Percentiles rank a stretch among this genome's conserved stretches.
Evolutionary conservation across 495 filamentous ascomycete genomes (phyloP).

Genomic region (Tuber borchii): DNA sequence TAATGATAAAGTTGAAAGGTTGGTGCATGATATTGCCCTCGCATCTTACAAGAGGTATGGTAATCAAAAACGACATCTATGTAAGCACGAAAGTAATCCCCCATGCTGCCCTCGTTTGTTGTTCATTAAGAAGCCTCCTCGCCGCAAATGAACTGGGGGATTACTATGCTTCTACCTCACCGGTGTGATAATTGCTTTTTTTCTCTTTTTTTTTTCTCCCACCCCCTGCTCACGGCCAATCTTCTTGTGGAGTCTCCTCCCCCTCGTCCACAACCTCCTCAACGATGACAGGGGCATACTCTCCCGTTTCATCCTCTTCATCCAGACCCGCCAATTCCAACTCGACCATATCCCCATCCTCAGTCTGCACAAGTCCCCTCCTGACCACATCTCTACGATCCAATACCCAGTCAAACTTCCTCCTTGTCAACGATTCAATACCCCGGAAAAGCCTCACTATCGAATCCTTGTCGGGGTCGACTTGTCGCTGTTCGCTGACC

Average conservation of each 20-base stretch:
- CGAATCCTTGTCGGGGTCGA: constrained; percentile 46
- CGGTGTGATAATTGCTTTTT: neutral
- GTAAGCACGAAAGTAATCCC: neutral
- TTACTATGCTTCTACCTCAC: neutral
- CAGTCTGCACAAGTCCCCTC: constrained; percentile 61
- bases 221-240: neutral
- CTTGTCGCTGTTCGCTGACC: constrained; percentile 38
- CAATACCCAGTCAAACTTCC: constrained; percentile 61
- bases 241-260: neutral
- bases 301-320: constrained; percentile 76
- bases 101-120: neutral
- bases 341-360: constrained; percentile 72
- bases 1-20: neutral
- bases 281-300: constrained; percentile 79
- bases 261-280: constrained; percentile 50
- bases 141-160: neutral
- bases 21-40: neutral
- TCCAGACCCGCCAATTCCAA: constrained; percentile 69
- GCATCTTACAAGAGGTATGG: neutral
- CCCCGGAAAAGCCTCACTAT: constrained; percentile 45
- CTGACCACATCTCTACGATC: constrained; percentile 52
- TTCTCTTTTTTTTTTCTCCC: neutral
- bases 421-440: constrained; percentile 53
- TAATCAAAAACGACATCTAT: neutral
- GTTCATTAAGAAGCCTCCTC: neutral